Percentiles rank a stretch among this genome's conserved stretches.
These are phyloP conservation scores for Baorangia bicolor DNA, from an alignment of 768 basidiomycete species.

Conservation along the genomic window DNA sequence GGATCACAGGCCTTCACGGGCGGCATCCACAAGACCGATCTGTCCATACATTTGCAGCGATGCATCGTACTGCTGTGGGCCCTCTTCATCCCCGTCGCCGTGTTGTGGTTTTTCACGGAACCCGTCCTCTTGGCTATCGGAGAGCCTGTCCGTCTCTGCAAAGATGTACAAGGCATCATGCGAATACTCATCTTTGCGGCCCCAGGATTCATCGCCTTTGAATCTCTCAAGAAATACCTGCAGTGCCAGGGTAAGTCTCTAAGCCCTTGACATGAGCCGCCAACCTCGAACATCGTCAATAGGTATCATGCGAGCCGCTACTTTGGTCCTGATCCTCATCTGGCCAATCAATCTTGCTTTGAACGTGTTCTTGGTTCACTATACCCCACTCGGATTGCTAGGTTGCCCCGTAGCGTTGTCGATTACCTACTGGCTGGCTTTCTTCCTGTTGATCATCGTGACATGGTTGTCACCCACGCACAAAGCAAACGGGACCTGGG, in stretches of 20 bases:
- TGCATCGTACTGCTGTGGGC: conserved; percentile 64
- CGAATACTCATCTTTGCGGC: conserved; percentile 63
- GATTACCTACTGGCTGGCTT: conserved; percentile 68
- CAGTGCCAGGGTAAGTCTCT: conserved; percentile 65
- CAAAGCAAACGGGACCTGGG: conserved; percentile 61
- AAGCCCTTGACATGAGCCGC: not conserved
- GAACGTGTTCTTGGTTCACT: conserved; percentile 61
- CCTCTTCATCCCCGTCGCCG: conserved; percentile 59
- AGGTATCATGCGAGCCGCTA: conserved; percentile 79
- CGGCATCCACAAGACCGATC: conserved; percentile 53
- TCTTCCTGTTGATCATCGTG: conserved; percentile 49
- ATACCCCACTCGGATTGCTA: conserved; percentile 59
- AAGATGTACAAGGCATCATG: conserved; percentile 63
- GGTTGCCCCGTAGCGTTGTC: conserved; percentile 70
- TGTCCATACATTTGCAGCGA: conserved; percentile 71
- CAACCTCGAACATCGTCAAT: not conserved
- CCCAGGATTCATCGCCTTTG: conserved; percentile 74
- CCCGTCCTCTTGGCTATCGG: conserved; percentile 63
- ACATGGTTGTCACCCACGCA: conserved; percentile 54
- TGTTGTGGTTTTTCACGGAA: conserved; percentile 64
- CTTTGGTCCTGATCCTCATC: conserved; percentile 57
- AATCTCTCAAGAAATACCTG: conserved; percentile 75
- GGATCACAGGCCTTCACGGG: conserved; percentile 79
- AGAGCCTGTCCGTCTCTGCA: conserved; percentile 55
- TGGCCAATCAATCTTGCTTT: conserved; percentile 65